A percentile compares a stretch with the other conserved stretches of the same genome.
Evolutionary conservation across 352 stramenopile genomes (phyloP).

Genomic region (Aphanomyces euteiches): DNA sequence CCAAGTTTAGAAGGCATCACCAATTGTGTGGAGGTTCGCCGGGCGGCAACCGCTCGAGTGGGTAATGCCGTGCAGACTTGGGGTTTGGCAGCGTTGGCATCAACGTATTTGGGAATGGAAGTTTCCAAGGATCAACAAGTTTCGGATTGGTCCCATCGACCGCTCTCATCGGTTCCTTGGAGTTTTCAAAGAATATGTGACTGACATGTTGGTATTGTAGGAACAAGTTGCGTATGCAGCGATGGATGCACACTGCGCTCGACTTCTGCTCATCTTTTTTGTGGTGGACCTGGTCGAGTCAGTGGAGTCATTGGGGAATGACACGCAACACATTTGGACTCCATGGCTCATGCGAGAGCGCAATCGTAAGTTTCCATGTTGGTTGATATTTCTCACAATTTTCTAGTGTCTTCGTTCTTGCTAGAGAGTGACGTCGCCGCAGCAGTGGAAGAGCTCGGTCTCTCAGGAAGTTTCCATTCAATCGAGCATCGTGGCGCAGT

Average conservation of each 20-base stretch:
- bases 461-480: neutral
- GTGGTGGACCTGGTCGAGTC: neutral
- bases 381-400: neutral
- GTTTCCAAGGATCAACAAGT: conserved; percentile 26
- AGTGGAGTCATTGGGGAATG: neutral
- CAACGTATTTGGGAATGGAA: neutral
- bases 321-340: neutral
- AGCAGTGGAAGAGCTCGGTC: neutral
- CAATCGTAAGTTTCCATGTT: neutral
- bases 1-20: neutral
- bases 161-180: conserved; percentile 11
- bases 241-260: conserved; percentile 9
- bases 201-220: neutral
- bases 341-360: conserved; percentile 12
- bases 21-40: conserved; percentile 26
- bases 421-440: conserved; percentile 1
- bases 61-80: neutral
- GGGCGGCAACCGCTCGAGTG: conserved; percentile 3
- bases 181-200: neutral
- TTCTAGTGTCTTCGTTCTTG: conserved; percentile 12
- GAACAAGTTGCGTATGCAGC: conserved; percentile 26
- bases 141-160: conserved; percentile 22
- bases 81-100: conserved; percentile 7
- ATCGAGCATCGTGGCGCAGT: conserved; percentile 22
- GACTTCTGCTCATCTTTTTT: conserved; percentile 19